phyloP scores from a whole-genome alignment of 306 rosid species.

The Fragaria nilgerrensis region DNA sequence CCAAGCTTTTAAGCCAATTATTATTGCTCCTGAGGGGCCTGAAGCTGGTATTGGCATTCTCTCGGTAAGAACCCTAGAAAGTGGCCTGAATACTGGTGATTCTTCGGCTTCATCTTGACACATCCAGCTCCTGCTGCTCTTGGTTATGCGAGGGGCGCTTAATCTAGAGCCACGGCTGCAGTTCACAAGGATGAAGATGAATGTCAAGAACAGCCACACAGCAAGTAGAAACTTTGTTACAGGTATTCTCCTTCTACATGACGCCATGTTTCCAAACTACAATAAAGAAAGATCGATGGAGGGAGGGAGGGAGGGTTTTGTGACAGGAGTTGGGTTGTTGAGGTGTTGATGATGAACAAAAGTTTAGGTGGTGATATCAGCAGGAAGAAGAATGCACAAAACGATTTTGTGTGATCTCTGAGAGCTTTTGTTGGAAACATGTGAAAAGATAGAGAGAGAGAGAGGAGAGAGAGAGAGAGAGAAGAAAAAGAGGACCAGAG shows the following conservation, averaged over 20 bases:
- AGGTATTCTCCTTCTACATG: conserved; percentile 40
- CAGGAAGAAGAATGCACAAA: conserved; percentile 32
- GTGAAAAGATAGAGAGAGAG: conserved; percentile 7
- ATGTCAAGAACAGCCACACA: conserved; percentile 37
- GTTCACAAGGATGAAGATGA: conserved; percentile 39
- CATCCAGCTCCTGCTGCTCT: conserved; percentile 13
- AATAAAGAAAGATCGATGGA: conserved; percentile 4
- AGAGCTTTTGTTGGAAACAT: conserved; percentile 7
- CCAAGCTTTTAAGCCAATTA: conserved; percentile 67
- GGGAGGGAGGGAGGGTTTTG: conserved; percentile 10
- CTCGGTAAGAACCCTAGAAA: conserved; percentile 79
- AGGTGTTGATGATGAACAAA: conserved; percentile 23
- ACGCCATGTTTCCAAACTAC: conserved; percentile 37
- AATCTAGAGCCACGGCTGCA: conserved; percentile 48
- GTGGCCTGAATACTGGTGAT: conserved; percentile 57
- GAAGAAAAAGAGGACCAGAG: conserved; percentile 6
- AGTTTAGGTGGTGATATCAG: conserved; percentile 19
- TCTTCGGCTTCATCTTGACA: conserved; percentile 55
- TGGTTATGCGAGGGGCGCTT: conserved; percentile 17
- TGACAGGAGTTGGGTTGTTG: conserved; percentile 10
- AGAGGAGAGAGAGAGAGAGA: conserved; percentile 14
- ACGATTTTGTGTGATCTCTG: conserved; percentile 2
- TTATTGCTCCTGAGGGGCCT: conserved; percentile 96
- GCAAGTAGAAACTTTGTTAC: conserved; percentile 19
- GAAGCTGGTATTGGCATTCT: conserved; percentile 73